Evolutionary conservation across 2,329 filamentous ascomycete genomes (phyloP), one percentile per base, ranked within the genome.

Genomic region (Diaporthe longicolla): DNA sequence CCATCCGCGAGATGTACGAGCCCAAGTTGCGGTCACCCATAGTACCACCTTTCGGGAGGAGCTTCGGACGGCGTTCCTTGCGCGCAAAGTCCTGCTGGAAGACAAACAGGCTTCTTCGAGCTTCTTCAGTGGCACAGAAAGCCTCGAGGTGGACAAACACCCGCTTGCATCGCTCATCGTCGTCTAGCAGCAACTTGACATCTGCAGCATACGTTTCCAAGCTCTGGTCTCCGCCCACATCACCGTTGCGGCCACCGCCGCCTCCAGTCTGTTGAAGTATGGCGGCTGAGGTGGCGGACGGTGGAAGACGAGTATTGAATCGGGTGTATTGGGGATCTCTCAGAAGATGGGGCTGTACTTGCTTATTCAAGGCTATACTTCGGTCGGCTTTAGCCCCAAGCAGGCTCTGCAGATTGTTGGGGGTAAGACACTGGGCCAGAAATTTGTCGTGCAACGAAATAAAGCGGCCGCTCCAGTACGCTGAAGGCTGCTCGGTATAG

Each of bases 401-500:
- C n/a, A 80, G 50, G 11, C 72, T 70, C 17, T 75, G 66, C n/a
- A 81, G 76, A 19, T 77, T 78, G 11, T 74, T 59, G 0, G 74
- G 59, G n/a, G 73, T 76, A 1, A 81, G 76, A 3, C 78, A 77
- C 76, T 88, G 86, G 73, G 82, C 85, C 71, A 83, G 84, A 76
- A 87, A 85, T n/a, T 84, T 86, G 80, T 93, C 90, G 68, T 88
- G 84, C 0, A 92, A 81, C 2, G 89, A 82, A 68, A 86, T 82
- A 78, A 92, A 92, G 52, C 91, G 89, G 24, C 91, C 91, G 15
- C 86, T 84, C 91, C 91, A 93, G 80, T 91, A 93, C 3, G 84
- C 80, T 2, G 86, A 85, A 8, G 85, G 81, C 77, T 88, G 86
- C 2, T 87, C 84, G 0, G 79, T 82, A 68, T 79, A 79, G 19